Percentiles rank a stretch among this genome's conserved stretches.
These are phyloP conservation scores for Rubus idaeus DNA, from an alignment of 306 rosid species.

Conservation along the genomic window DNA sequence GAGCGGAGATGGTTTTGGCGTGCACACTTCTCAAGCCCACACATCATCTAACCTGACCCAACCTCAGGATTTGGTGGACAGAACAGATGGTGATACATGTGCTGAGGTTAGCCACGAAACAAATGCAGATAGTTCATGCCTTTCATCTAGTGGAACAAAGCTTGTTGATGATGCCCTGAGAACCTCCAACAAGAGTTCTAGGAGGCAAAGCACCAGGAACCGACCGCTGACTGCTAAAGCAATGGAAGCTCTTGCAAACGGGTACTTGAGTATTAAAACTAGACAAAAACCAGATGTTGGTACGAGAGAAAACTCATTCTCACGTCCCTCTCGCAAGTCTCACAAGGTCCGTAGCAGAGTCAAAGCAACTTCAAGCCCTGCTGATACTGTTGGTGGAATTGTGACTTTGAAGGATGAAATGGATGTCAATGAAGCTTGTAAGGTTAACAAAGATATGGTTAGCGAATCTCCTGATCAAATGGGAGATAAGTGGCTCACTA, in stretches of 20 bases:
- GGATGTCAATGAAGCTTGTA: conserved; percentile 36
- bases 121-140: conserved; percentile 25
- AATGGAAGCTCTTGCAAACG: conserved; percentile 63
- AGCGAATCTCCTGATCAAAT: conserved; percentile 38
- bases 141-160: conserved; percentile 23
- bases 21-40: conserved; percentile 23
- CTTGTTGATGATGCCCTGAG: conserved; percentile 22
- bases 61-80: conserved; percentile 32
- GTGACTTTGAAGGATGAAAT: conserved; percentile 40
- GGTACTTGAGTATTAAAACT: conserved; percentile 44
- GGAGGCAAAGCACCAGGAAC: conserved; percentile 79
- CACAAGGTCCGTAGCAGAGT: conserved; percentile 45
- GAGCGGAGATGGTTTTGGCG: conserved; percentile 21
- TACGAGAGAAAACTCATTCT: conserved; percentile 24
- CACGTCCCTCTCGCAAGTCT: conserved; percentile 42
- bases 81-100: conserved; percentile 25
- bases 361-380: conserved; percentile 36
- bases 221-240: conserved; percentile 74
- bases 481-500: conserved; percentile 29
- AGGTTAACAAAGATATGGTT: conserved; percentile 24
- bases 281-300: conserved; percentile 32
- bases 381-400: conserved; percentile 24
- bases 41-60: conserved; percentile 28
- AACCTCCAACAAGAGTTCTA: conserved; percentile 30
- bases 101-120: conserved; percentile 12